Percentiles rank a stretch among this genome's conserved stretches.
Conservation (phyloP, 768 basidiomycete genomes). For the Xanthoconium purpureum region DNA sequence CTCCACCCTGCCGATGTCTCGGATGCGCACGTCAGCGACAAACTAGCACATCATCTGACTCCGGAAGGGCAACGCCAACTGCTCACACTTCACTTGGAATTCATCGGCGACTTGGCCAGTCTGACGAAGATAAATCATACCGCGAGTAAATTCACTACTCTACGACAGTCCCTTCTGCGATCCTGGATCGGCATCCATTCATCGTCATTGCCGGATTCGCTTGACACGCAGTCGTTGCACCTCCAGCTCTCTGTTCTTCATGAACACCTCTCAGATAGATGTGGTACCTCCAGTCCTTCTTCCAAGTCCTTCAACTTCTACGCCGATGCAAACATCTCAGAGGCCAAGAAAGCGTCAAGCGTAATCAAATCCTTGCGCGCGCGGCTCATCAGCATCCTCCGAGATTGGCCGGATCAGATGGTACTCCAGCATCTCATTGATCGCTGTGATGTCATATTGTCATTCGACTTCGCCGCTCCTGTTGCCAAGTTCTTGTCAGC, state of each 20-base stretch:
- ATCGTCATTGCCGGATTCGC: constrained; percentile 34
- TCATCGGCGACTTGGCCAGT: constrained; percentile 32
- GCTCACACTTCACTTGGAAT: constrained; percentile 44
- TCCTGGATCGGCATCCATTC: constrained; percentile 32
- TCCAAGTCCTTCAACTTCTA: constrained; percentile 69
- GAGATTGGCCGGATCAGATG: constrained; percentile 97
- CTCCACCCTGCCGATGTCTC: constrained; percentile 31
- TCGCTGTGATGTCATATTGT: constrained; percentile 65
- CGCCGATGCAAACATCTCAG: constrained; percentile 65
- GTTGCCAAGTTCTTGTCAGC: constrained; percentile 80
- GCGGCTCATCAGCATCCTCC: constrained; percentile 55
- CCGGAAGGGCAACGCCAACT: constrained; percentile 34
- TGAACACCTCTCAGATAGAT: constrained; percentile 35
- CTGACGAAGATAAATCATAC: neutral
- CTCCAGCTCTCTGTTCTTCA: constrained; percentile 53
- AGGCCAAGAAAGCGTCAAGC: constrained; percentile 58
- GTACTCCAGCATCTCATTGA: constrained; percentile 81
- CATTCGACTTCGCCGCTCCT: constrained; percentile 61
- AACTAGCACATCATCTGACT: constrained; percentile 29
- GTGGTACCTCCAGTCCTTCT: constrained; percentile 16
- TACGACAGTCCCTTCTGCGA: constrained; percentile 35
- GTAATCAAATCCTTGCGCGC: constrained; percentile 49
- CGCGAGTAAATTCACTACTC: constrained; percentile 28
- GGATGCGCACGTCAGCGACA: neutral
- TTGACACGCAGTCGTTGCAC: constrained; percentile 52